Evolutionary conservation across 1,139 yeast genomes (phyloP), one percentile per base, ranked within the genome.

Genomic region (Saccharomyces hybrid): DNA sequence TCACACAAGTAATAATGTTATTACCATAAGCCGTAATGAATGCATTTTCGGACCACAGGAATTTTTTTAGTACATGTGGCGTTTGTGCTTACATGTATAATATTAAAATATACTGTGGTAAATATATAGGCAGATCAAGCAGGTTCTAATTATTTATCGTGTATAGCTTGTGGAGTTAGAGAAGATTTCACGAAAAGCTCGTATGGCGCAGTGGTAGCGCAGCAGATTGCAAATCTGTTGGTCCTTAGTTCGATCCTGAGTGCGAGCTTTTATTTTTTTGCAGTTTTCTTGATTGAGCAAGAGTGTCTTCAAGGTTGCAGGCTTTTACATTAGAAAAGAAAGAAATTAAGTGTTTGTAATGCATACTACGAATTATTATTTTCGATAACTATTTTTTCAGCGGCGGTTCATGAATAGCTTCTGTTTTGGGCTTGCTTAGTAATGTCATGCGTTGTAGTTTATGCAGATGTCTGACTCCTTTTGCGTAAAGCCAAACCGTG

Each of bases 131-230:
- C 19, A 19, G 19, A 19, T 19, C 19, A 19, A 19, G 19, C 19
- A 19, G 19, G 19, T 19, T 19, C 19, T 19, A 19, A 19, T 19
- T 19, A 19, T 19, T 19, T 19, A 19, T 19, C 19, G 19, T 19
- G 19, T 19, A 19, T 19, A 19, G 19, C 19, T 19, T 19, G 19
- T 19, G 19, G 19, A 19, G 19, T 19, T 19, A 19, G 19, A 19
- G 23, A 19, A 19, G 23, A 19, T 19, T 19, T 19, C 23, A 19
- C 2, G 23, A 19, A 19, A 19, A 2, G 86, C 85, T 80, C 80
- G 84, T 78, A 76, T 83, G 88, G 88, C 88, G 87, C 88, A 83
- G 88, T 81, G 88, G 88, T 84, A 84, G 88, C 88, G 89, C 88
- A 83, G 87, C 86, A 84, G 88, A 84, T 84, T 84, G 88, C 89